Percentiles rank a stretch among this genome's conserved stretches.
Evolutionary conservation across 2,329 filamentous ascomycete genomes (phyloP).

Genomic region (Aspergillaceae sp.): DNA sequence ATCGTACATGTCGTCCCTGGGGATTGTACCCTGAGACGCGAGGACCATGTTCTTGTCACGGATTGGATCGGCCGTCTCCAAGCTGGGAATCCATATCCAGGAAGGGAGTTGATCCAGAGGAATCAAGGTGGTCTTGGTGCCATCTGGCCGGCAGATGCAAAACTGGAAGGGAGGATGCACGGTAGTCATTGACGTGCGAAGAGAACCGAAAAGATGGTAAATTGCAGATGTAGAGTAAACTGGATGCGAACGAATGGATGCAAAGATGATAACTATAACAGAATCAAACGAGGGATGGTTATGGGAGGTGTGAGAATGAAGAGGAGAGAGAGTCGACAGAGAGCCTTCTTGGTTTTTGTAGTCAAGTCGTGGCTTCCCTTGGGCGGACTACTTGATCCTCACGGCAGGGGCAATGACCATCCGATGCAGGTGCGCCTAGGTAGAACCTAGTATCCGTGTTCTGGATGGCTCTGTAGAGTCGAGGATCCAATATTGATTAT

Average conservation of each 20-base stretch:
- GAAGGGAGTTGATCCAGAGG: constrained; percentile 37
- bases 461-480: neutral
- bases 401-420: neutral
- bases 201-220: no score
- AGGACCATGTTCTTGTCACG: constrained; percentile 12
- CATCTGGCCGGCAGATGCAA: constrained; percentile 32
- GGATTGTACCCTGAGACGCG: constrained; percentile 13
- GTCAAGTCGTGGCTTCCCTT: neutral
- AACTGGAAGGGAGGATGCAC: constrained; percentile 26
- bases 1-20: constrained; percentile 26
- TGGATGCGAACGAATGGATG: constrained; percentile 2
- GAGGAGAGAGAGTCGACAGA: neutral
- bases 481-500: no score
- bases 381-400: no score
- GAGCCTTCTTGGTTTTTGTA: neutral
- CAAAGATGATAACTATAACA: neutral
- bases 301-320: neutral
- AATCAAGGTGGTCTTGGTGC: constrained; percentile 31
- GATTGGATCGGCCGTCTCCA: constrained; percentile 9
- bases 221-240: neutral
- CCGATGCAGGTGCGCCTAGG: no score
- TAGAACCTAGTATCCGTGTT: no score
- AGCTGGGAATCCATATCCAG: constrained; percentile 24
- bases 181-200: neutral
- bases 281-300: neutral